Percentiles rank a stretch among this genome's conserved stretches.
Conservation (phyloP, 2,329 filamentous ascomycete species). For the Penicillium hordei region DNA sequence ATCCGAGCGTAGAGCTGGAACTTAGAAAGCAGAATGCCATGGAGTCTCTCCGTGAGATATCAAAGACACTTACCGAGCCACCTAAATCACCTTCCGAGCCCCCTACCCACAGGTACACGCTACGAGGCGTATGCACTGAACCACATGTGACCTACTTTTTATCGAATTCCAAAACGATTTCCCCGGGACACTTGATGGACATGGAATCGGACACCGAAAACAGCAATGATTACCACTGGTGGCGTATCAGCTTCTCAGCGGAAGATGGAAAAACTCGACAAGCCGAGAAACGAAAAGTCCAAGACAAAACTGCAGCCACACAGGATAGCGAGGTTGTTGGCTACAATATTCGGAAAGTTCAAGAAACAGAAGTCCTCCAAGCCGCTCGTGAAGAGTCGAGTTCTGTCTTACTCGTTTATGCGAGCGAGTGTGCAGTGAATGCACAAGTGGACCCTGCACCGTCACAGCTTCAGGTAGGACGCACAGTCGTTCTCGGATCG, state of each 20-base stretch:
- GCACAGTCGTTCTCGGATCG: neutral
- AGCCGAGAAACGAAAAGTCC: conserved; percentile 25
- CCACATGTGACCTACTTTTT: conserved; percentile 59
- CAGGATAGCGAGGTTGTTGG: conserved; percentile 39
- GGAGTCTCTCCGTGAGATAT: conserved; percentile 45
- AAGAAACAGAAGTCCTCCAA: conserved; percentile 55
- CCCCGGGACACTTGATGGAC: conserved; percentile 31
- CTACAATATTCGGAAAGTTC: conserved; percentile 45
- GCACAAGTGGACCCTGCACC: conserved; percentile 35
- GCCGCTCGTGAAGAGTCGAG: conserved; percentile 54
- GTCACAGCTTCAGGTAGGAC: conserved; percentile 39
- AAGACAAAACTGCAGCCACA: conserved; percentile 19
- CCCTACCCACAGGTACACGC: conserved; percentile 52
- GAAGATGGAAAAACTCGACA: conserved; percentile 42
- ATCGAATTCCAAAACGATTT: conserved; percentile 33
- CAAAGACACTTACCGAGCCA: conserved; percentile 49
- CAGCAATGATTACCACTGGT: conserved; percentile 52
- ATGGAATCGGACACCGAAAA: conserved; percentile 27
- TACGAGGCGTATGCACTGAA: conserved; percentile 60
- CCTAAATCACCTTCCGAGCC: conserved; percentile 42
- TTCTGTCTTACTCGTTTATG: conserved; percentile 60
- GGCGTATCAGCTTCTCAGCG: conserved; percentile 54
- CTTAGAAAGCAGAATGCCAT: conserved; percentile 42
- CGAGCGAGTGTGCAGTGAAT: conserved; percentile 50
- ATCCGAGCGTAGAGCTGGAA: conserved; percentile 41